These are phyloP conservation scores for Phyllosticta ampelicida DNA, from an alignment of 2,329 filamentous ascomycete species.

Conservation along the genomic window DNA sequence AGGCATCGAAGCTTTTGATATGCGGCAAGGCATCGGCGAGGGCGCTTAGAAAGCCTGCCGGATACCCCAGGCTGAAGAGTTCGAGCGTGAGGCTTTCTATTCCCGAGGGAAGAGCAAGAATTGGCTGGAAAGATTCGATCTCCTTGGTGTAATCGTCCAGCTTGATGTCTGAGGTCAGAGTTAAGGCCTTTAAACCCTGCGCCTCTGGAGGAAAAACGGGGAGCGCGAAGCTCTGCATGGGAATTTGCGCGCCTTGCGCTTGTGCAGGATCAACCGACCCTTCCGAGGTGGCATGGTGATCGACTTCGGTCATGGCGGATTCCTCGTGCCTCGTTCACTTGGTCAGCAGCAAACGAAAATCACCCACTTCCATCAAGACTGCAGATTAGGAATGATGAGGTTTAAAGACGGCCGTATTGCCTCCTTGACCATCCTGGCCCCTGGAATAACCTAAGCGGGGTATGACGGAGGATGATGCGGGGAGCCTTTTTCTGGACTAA, in stretches of 20 bases:
- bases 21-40: slow-evolving; percentile 31
- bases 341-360: not conserved
- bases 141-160: slow-evolving; percentile 35
- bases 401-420: not conserved
- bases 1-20: slow-evolving; percentile 34
- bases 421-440: not conserved
- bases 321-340: not conserved
- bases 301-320: slow-evolving; percentile 1
- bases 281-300: not conserved
- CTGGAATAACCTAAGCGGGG: not conserved
- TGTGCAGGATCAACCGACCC: slow-evolving; percentile 11
- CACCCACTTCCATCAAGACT: not conserved
- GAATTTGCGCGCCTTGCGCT: slow-evolving; percentile 37
- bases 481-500: slow-evolving; percentile 2
- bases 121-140: slow-evolving; percentile 19
- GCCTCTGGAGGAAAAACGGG: slow-evolving; percentile 36
- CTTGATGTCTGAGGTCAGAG: slow-evolving; percentile 40
- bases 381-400: not conserved
- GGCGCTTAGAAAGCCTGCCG: slow-evolving; percentile 31
- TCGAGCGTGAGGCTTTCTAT: slow-evolving; percentile 38
- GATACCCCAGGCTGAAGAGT: slow-evolving; percentile 39
- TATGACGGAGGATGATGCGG: slow-evolving; percentile 2
- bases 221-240: slow-evolving; percentile 35
- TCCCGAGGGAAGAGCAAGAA: slow-evolving; percentile 22
- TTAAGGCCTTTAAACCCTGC: slow-evolving; percentile 33